Conservation (phyloP, 495 filamentous ascomycete species). For the Glonium stellatum region DNA sequence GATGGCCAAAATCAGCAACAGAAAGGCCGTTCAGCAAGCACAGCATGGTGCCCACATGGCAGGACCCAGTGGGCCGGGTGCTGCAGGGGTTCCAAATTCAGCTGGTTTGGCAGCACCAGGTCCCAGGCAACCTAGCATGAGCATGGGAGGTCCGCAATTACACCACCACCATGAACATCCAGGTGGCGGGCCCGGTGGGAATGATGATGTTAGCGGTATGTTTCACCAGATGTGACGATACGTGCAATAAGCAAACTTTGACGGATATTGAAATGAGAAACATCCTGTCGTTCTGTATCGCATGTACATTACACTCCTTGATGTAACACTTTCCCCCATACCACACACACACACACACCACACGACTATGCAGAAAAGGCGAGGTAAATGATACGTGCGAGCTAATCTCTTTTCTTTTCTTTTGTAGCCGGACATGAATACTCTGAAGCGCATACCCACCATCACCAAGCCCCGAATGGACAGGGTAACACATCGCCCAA, state of each 20-base stretch:
- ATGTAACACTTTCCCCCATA: constrained; percentile 44
- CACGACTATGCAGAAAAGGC: constrained; percentile 4
- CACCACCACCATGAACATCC: constrained; percentile 78
- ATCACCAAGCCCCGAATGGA: constrained; percentile 47
- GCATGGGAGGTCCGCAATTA: constrained; percentile 59
- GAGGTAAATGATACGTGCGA: constrained; percentile 35
- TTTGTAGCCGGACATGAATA: constrained; percentile 49
- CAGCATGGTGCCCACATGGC: constrained; percentile 48
- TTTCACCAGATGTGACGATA: constrained; percentile 44
- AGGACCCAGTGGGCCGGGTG: constrained; percentile 45
- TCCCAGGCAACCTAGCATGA: constrained; percentile 37
- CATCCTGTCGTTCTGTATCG: constrained; percentile 29
- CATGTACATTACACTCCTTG: constrained; percentile 44
- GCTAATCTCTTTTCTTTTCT: constrained; percentile 38
- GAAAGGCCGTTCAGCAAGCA: constrained; percentile 51
- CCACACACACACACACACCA: constrained; percentile 17
- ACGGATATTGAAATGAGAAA: constrained; percentile 24
- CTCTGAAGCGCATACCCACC: constrained; percentile 55
- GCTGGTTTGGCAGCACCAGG: constrained; percentile 28
- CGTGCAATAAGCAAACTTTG: constrained; percentile 35
- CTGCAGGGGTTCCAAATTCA: constrained; percentile 30
- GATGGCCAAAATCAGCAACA: constrained; percentile 89
- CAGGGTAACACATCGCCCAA: constrained; percentile 27
- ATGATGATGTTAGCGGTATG: constrained; percentile 92
- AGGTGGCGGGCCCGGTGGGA: constrained; percentile 59